Evolutionary conservation across 2,329 filamentous ascomycete species (phyloP).

Genomic region (Pseudocercospora cruenta): DNA sequence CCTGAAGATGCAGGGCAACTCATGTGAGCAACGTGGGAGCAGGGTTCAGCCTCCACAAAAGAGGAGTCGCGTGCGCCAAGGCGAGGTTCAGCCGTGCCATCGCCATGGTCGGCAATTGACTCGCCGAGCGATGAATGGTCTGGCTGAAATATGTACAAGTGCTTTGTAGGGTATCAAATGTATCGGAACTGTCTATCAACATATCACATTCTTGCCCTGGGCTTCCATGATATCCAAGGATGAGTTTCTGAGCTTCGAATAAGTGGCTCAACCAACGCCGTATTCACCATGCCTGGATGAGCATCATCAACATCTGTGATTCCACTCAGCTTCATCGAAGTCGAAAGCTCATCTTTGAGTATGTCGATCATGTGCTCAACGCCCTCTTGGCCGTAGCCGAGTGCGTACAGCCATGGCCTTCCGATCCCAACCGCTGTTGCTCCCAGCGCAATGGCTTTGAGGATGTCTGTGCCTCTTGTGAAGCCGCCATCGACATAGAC

Average conservation of each 20-base stretch:
- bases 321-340: constrained; percentile 67
- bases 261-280: constrained; percentile 29
- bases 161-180: neutral
- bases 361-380: constrained; percentile 45
- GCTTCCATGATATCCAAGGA: constrained; percentile 32
- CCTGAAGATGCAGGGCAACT: neutral
- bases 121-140: neutral
- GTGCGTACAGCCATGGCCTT: constrained; percentile 61
- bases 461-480: constrained; percentile 53
- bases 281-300: constrained; percentile 62
- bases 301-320: constrained; percentile 64
- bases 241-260: constrained; percentile 25
- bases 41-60: neutral
- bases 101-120: neutral
- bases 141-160: no score
- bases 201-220: constrained; percentile 23
- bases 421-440: constrained; percentile 63
- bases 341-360: constrained; percentile 62
- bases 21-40: neutral
- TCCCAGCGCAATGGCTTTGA: constrained; percentile 58
- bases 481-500: constrained; percentile 58
- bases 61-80: neutral
- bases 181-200: neutral
- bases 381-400: constrained; percentile 62
- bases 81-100: constrained; percentile 13